phyloP scores from a whole-genome alignment of 208 protist species.

The Leishmania major region DNA sequence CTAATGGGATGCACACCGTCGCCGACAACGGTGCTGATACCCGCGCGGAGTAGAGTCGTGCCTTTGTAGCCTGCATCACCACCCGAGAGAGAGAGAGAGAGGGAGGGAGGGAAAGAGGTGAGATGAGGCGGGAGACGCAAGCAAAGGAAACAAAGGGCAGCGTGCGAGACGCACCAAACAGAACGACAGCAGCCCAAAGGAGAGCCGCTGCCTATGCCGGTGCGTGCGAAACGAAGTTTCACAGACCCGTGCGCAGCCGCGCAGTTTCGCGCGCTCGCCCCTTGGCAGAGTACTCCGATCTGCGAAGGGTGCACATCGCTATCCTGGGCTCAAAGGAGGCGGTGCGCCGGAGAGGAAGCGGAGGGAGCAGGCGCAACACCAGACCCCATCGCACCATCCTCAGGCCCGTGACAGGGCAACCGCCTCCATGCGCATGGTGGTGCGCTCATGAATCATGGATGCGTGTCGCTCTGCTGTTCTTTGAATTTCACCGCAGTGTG shows the following conservation, averaged over 20 bases:
- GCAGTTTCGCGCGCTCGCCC: not conserved
- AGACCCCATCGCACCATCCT: not conserved
- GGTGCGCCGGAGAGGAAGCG: not conserved
- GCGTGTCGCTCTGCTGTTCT: not conserved
- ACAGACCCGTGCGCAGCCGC: not conserved
- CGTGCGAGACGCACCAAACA: not conserved
- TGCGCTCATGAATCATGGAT: not conserved
- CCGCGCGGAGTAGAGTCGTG: not conserved
- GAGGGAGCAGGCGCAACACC: not conserved
- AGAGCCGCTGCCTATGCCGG: not conserved
- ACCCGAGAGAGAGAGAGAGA: not conserved
- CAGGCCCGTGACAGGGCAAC: not conserved
- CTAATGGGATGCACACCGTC: not conserved
- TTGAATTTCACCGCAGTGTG: not conserved
- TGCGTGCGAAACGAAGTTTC: not conserved
- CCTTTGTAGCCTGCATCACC: not conserved
- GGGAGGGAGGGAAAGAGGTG: not conserved
- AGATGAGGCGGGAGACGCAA: not conserved
- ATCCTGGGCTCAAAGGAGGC: not conserved
- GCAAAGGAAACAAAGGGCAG: not conserved
- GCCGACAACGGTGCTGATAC: not conserved
- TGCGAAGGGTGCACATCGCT: not conserved
- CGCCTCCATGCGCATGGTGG: not conserved
- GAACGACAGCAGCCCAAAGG: not conserved
- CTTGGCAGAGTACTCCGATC: not conserved